phyloP scores from a whole-genome alignment of 306 rosid genomes.

The Inga oerstediana region DNA sequence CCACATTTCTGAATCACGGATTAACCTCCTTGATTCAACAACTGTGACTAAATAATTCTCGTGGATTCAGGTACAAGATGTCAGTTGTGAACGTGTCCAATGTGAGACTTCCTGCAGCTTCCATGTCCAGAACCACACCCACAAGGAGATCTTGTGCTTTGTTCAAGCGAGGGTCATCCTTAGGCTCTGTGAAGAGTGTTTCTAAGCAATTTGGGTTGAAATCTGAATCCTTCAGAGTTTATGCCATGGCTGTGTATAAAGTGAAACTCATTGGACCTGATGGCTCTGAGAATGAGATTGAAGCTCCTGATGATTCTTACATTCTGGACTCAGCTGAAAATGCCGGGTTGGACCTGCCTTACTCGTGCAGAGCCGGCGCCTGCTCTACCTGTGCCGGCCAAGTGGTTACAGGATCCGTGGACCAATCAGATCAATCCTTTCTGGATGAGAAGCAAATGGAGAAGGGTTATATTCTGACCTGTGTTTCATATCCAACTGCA shows the following conservation, averaged over 20 bases:
- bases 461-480: conserved; percentile 59
- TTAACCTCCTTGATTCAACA: background rate
- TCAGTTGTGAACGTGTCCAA: conserved; percentile 42
- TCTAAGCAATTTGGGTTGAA: conserved; percentile 59
- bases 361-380: conserved; percentile 82
- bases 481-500: conserved; percentile 61
- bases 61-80: conserved; percentile 43
- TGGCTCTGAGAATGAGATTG: conserved; percentile 60
- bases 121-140: conserved; percentile 31
- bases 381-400: conserved; percentile 82
- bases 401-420: conserved; percentile 51
- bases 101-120: conserved; percentile 39
- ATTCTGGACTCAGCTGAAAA: conserved; percentile 76
- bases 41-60: background rate
- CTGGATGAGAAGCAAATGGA: conserved; percentile 61
- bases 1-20: background rate
- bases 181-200: conserved; percentile 43
- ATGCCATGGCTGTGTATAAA: conserved; percentile 59
- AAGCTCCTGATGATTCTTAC: conserved; percentile 67
- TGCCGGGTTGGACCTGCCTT: conserved; percentile 76
- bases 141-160: conserved; percentile 39
- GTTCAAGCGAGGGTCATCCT: conserved; percentile 38
- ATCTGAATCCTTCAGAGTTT: conserved; percentile 52
- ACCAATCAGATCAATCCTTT: conserved; percentile 69
- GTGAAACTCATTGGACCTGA: conserved; percentile 71